Evolutionary conservation across 2,329 filamentous ascomycete species (phyloP), one percentile per base, ranked within the genome.

Genomic region (Venturia asperata): DNA sequence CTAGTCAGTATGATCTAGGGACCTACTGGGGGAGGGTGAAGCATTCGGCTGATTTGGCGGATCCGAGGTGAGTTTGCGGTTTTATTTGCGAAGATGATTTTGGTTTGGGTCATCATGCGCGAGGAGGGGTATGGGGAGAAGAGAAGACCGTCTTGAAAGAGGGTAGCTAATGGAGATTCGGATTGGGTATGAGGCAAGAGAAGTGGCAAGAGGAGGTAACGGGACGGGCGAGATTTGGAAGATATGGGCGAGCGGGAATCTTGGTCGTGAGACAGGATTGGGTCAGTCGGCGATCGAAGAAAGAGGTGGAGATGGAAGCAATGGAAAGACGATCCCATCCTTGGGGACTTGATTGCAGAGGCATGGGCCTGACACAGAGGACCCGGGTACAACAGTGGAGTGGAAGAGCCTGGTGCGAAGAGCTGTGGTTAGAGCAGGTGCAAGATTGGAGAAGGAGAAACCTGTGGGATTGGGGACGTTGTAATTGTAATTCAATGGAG

Each of bases 11-110:
- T 84, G 91, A 99, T 75, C 83, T 99, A 72, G 85, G 78, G 74
- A 97, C 92, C 60, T 99, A 99, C 80, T 94, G 90, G 90, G 94
- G 94, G 69, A 87, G 94, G 66, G 94, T 97, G 73, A 86, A 85
- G 78, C 93, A 99, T 80, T 87, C 92, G 21, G 88, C 90, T 67
- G 87, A 92, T 72, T 87, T 99, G 72, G 89, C 92, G 74, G 94
- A 99, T 81, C 94, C 94, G 70, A 94, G 92, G 93, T 97, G 82
- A 87, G 90, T 68, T 70, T 71, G 65, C 66, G 72, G 66, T 66
- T 72, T 67, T 68, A 66, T 71, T 68, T 69, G 69, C 70, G 69
- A 63, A 65, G 55, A 62, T 45, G 63, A n/a, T 27, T 62, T 61
- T 63, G 56, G 55, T 42, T 60, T 60, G 15, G 27, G 15, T 19